Base-by-base conservation (phyloP, 768 basidiomycete genomes). In the Hygrophorus russula region DNA sequence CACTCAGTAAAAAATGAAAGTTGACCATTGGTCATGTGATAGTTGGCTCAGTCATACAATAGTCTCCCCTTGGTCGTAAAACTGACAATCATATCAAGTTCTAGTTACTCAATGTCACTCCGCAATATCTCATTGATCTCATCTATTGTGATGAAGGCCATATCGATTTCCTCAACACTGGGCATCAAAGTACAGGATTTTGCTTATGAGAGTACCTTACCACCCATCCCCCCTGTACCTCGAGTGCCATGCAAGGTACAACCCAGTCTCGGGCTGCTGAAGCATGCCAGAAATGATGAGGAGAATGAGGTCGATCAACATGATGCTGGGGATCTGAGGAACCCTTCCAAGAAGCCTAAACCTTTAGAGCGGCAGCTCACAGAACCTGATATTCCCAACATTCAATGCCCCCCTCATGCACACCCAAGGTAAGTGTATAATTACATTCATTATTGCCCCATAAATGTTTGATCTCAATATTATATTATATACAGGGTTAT, bases 131-230 rank as follows among this genome's bases (percentile, higher is more conserved):
- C n/a, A n/a, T n/a, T n/a, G n/a, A n/a, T n/a, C n/a, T n/a, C n/a
- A n/a, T n/a, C n/a, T n/a, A n/a, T n/a, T n/a, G n/a, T n/a, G n/a
- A n/a, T n/a, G n/a, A n/a, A n/a, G n/a, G n/a, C n/a, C n/a, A n/a
- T n/a, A n/a, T 56, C 64, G 36, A 41, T 51, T 32, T 37, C 50
- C 31, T 49, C 52, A 18, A 38, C 45, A 12, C 52, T 66, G 24
- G 56, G 72, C 4, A 63, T 70, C 45, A 70, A 67, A 64, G 67
- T 64, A 58, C 71, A 62, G 64, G 74, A 85, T 61, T 84, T 79
- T 66, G 80, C 74, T 12, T 80, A 77, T 61, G 79, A 82, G 58
- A 78, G 68, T 60, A 76, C 63, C 19, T 61, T 83, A 36, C 79
- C 81, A 1, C 76, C 78, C 7, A 68, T 85, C 32, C 63, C 62